phyloP scores from a whole-genome alignment of 2,329 filamentous ascomycete genomes.

The Sporothrix brunneoviolacea region DNA sequence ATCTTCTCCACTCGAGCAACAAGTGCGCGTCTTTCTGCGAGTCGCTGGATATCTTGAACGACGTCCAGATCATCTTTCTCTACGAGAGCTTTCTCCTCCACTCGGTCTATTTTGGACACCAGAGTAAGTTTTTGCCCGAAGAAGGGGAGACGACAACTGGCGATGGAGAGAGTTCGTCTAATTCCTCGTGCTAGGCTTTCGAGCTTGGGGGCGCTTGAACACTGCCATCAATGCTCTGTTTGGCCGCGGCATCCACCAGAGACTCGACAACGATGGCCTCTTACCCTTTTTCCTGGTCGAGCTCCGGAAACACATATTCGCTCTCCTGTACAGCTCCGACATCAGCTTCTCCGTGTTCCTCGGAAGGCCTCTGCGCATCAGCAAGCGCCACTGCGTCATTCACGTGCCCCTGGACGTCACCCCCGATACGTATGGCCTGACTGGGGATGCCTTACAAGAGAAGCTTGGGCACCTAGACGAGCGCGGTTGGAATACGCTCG shows the following conservation, averaged over 20 bases:
- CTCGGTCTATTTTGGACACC: constrained; percentile 12
- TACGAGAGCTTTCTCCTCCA: constrained; percentile 11
- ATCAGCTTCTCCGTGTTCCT: constrained; percentile 46
- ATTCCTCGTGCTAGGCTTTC: no score
- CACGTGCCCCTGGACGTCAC: constrained; percentile 48
- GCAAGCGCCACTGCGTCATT: constrained; percentile 46
- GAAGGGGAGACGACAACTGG: no score
- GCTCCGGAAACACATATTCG: constrained; percentile 13
- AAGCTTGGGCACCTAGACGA: constrained; percentile 32
- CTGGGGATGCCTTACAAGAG: constrained; percentile 31
- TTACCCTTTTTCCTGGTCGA: constrained; percentile 11
- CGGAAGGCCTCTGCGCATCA: constrained; percentile 47
- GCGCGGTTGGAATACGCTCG: constrained; percentile 46
- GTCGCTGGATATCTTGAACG: constrained; percentile 10
- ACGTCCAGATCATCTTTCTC: constrained; percentile 12
- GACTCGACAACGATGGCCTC: neutral
- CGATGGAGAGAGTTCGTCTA: no score
- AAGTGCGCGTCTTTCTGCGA: constrained; percentile 11
- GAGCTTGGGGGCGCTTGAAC: constrained; percentile 6
- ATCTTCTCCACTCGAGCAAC: constrained; percentile 7
- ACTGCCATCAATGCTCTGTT: constrained; percentile 11
- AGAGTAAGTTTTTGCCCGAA: no score
- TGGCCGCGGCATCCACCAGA: constrained; percentile 11
- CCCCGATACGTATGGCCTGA: neutral
- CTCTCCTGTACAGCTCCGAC: constrained; percentile 29